These are phyloP conservation scores for Pyracantha coccinea DNA, from an alignment of 331 rosid genomes.

Conservation along the genomic window DNA sequence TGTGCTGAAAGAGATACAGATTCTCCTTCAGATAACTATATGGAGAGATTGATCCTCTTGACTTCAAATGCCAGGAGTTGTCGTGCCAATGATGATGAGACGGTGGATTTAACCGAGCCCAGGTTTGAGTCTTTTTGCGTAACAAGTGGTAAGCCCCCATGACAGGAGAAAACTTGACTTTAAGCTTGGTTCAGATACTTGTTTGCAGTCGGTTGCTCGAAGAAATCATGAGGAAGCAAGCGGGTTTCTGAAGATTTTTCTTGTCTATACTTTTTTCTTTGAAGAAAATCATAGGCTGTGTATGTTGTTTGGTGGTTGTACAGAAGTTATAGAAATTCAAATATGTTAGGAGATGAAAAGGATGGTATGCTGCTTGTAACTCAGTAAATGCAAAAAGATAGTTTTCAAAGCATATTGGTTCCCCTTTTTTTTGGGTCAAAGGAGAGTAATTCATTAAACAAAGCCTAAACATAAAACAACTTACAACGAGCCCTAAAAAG, in stretches of 20 bases:
- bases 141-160: slow-evolving; percentile 23
- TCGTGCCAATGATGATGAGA: slow-evolving; percentile 53
- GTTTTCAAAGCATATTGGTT: no score
- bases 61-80: slow-evolving; percentile 45
- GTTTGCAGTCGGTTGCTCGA: neutral
- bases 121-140: slow-evolving; percentile 75
- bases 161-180: neutral
- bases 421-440: no score
- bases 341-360: slow-evolving; percentile 16
- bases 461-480: no score
- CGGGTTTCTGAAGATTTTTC: slow-evolving; percentile 5
- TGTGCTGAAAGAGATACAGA: slow-evolving; percentile 22
- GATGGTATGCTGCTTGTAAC: slow-evolving; percentile 7
- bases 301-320: slow-evolving; percentile 22
- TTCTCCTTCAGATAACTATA: slow-evolving; percentile 32
- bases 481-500: no score
- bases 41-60: slow-evolving; percentile 41
- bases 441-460: no score
- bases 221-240: slow-evolving; percentile 16
- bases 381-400: neutral
- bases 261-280: neutral
- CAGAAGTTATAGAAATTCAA: slow-evolving; percentile 16
- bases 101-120: slow-evolving; percentile 81
- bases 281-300: slow-evolving; percentile 11
- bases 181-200: slow-evolving; percentile 1